Evolutionary conservation across 164 flowering plant genomes (phyloP), one percentile per base, ranked within the genome.

Genomic region (Chloranthus sessilifolius): DNA sequence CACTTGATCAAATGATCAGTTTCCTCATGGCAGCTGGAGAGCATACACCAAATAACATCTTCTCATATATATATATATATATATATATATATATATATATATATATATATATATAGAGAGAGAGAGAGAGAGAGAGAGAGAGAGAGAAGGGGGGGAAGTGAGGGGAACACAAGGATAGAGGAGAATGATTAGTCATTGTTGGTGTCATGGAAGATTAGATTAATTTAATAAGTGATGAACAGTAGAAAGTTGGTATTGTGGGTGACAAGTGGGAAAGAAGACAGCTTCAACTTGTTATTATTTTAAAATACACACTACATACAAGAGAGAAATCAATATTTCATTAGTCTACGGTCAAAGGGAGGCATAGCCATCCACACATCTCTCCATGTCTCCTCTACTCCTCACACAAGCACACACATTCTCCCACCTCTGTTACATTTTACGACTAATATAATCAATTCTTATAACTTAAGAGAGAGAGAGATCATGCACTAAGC

Each of bases 291-390:
- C n/a, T n/a, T n/a, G n/a, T n/a, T n/a, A n/a, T n/a, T n/a, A n/a
- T n/a, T n/a, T n/a, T n/a, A n/a, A n/a, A n/a, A n/a, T n/a, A n/a
- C n/a, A n/a, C n/a, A n/a, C n/a, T n/a, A n/a, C n/a, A n/a, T n/a
- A n/a, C n/a, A n/a, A 64, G 55, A 43, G 50, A 22, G 57, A 25
- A 26, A n/a, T n/a, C n/a, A n/a, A n/a, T n/a, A n/a, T n/a, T n/a
- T n/a, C n/a, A n/a, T n/a, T n/a, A 59, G 76, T 77, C 77, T 70
- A 71, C 57, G 77, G 80, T 77, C 75, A 74, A 59, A 31, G 31
- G 17, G 28, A 43, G 65, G 67, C 70, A 81, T 76, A 53, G n/a
- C n/a, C n/a, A n/a, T n/a, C n/a, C 66, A 75, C 69, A 54, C 58
- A 49, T 53, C 59, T 72, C 70, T 76, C 59, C 58, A 20, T 74